Conservation (phyloP, 177 flowering plant genomes). For the Vitis hybrid region DNA sequence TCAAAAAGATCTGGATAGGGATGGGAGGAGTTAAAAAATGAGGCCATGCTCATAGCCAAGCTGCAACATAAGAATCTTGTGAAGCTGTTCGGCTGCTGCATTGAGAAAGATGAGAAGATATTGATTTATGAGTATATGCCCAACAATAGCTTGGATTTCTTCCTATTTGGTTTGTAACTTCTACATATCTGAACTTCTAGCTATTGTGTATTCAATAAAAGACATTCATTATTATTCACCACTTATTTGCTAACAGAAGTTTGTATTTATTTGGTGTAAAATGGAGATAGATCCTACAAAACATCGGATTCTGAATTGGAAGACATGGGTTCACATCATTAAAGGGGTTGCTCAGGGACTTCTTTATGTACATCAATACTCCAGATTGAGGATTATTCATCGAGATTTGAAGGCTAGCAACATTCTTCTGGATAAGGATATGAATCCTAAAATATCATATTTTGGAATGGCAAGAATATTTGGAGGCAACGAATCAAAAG, state of each 20-base stretch:
- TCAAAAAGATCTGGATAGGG: no score
- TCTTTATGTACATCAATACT: slow-evolving; percentile 48
- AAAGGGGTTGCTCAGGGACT: slow-evolving; percentile 42
- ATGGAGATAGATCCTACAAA: slow-evolving; percentile 22
- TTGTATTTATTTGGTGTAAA: no score
- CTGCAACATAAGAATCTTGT: no score
- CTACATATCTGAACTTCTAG: rapidly evolving
- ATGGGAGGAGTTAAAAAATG: background rate
- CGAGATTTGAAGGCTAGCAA: no score
- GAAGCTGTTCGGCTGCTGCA: no score
- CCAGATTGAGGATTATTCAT: slow-evolving; percentile 38
- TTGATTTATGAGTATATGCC: background rate
- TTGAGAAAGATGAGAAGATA: no score
- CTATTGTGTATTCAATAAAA: no score
- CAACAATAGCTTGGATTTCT: no score
- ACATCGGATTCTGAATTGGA: slow-evolving; percentile 28
- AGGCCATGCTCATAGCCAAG: no score
- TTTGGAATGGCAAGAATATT: slow-evolving; percentile 46
- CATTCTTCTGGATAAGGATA: slow-evolving; percentile 27
- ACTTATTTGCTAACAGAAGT: no score
- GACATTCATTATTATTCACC: no score
- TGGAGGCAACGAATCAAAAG: slow-evolving; percentile 15
- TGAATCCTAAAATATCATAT: slow-evolving; percentile 52
- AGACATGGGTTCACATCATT: slow-evolving; percentile 27
- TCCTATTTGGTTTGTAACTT: no score